phyloP scores from a whole-genome alignment of 345 rosid genomes.

The Atalantia buxifolia region DNA sequence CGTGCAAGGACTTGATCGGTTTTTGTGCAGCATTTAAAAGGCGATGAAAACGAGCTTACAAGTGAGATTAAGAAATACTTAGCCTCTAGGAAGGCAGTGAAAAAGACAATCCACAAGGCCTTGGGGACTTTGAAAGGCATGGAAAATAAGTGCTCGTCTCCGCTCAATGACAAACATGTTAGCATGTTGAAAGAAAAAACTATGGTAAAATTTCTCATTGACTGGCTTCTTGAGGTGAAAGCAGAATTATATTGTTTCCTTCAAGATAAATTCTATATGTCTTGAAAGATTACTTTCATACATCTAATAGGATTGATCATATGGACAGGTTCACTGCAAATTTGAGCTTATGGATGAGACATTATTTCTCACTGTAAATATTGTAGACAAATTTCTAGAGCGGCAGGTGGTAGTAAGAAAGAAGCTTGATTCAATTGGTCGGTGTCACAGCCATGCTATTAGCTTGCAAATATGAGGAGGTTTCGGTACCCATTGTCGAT shows the following conservation, averaged over 20 bases:
- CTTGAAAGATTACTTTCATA: not conserved
- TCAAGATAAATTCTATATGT: not conserved
- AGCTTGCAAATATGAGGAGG: conserved; percentile 98
- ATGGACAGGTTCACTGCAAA: conserved; percentile 85
- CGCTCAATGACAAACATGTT: no score
- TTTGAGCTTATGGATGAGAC: conserved; percentile 98
- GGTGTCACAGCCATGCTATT: conserved; percentile 95
- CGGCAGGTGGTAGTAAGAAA: conserved; percentile 65
- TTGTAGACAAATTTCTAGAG: conserved; percentile 80
- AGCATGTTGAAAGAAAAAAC: no score
- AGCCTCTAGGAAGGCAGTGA: no score
- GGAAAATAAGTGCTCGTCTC: no score
- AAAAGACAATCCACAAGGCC: no score
- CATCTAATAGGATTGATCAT: not conserved
- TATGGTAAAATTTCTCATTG: no score
- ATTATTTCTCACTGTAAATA: conserved; percentile 79
- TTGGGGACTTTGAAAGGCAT: no score
- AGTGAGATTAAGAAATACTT: no score
- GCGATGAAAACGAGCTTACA: no score
- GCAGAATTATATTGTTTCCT: not conserved
- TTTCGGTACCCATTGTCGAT: conserved; percentile 89
- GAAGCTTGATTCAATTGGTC: conserved; percentile 93
- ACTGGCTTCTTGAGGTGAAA: conserved; percentile 85
- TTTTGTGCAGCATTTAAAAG: no score
- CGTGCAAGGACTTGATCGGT: no score